Evolutionary conservation across 1,139 yeast species (phyloP).

Genomic region (Saccharomycopsis crataegensis): DNA sequence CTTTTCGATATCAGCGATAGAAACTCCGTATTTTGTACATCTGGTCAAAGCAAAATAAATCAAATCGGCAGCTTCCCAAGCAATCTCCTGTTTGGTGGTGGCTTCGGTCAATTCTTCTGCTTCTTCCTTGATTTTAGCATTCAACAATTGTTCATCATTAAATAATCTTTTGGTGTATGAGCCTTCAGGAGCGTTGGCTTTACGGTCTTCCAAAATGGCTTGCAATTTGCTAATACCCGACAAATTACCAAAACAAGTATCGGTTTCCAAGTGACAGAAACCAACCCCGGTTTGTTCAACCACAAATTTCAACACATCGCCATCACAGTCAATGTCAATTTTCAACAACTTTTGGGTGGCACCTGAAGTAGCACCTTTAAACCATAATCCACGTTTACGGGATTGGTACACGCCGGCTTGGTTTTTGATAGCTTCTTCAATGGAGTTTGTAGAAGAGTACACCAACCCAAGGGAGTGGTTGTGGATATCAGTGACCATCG

Average conservation of each 20-base stretch:
- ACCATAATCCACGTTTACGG: slow-evolving; percentile 86
- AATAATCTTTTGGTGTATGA: slow-evolving; percentile 89
- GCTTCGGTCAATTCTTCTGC: slow-evolving; percentile 96
- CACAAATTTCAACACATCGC: slow-evolving; percentile 78
- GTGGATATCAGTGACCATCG: slow-evolving; percentile 67
- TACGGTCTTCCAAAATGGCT: slow-evolving; percentile 43
- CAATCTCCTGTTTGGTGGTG: slow-evolving; percentile 54
- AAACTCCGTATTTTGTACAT: slow-evolving; percentile 75
- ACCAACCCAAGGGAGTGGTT: slow-evolving; percentile 79
- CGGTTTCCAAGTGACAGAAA: slow-evolving; percentile 76
- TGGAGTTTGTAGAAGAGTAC: slow-evolving; percentile 78
- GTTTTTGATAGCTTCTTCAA: slow-evolving; percentile 72
- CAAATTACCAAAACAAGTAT: slow-evolving; percentile 74
- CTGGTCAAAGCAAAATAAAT: slow-evolving; percentile 86
- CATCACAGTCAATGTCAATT: slow-evolving; percentile 80
- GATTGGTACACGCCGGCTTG: slow-evolving; percentile 91
- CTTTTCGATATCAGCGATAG: slow-evolving; percentile 71
- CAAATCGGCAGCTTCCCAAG: slow-evolving; percentile 98
- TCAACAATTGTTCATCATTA: slow-evolving; percentile 62
- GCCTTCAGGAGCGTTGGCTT: slow-evolving; percentile 69
- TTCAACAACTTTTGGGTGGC: slow-evolving; percentile 73
- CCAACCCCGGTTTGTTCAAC: slow-evolving; percentile 83
- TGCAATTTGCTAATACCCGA: slow-evolving; percentile 62
- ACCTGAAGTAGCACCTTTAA: slow-evolving; percentile 92
- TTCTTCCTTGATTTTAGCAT: slow-evolving; percentile 90